Evolutionary conservation across 2,329 filamentous ascomycete genomes (phyloP), one percentile per base, ranked within the genome.

Genomic region (Diaporthe ampelina): DNA sequence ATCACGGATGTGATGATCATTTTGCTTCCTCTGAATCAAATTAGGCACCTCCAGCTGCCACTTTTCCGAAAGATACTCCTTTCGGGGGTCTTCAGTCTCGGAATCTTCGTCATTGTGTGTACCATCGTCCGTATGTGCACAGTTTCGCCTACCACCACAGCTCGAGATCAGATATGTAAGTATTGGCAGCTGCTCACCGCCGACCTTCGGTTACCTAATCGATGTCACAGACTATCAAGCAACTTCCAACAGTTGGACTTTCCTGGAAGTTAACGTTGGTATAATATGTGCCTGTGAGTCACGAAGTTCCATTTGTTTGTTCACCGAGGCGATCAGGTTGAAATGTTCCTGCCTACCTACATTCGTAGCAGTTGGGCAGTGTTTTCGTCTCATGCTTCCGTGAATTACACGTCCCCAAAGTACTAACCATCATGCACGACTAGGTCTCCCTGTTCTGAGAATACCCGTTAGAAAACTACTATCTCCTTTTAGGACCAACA

Each of bases 201-300:
- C 17, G 13, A 15, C 8, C 24, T n/a, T 21, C 1, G 7, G 15
- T 11, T 10, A 21, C 15, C 15, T 68, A 21, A 68, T 45, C 11
- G 21, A 50, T 13, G 3, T 59, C 10, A 24, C 50, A 76, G 76
- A 76, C 43, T 77, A 77, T 48, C 76, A 77, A 59, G 76, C 76
- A 9, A 76, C 70, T 3, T 76, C 74, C 13, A 77, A 77, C 72
- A 77, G 76, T 52, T 77, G 76, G 76, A 77, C 76, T 3, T 77
- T 77, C 35, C 67, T 77, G 17, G 76, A 77, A 40, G 72, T 70
- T 1, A 73, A 77, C 37, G 72, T 77, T 17, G 76, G 72, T 13
- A 77, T 77, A 32, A 77, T 77, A 29, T 77, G 76, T 65, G 76
- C 76, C 45, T 77, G 76, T 77, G 61, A 54, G 72, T 76, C 4